phyloP scores from a whole-genome alignment of 768 basidiomycete species.

The Psilocybe sp. region DNA sequence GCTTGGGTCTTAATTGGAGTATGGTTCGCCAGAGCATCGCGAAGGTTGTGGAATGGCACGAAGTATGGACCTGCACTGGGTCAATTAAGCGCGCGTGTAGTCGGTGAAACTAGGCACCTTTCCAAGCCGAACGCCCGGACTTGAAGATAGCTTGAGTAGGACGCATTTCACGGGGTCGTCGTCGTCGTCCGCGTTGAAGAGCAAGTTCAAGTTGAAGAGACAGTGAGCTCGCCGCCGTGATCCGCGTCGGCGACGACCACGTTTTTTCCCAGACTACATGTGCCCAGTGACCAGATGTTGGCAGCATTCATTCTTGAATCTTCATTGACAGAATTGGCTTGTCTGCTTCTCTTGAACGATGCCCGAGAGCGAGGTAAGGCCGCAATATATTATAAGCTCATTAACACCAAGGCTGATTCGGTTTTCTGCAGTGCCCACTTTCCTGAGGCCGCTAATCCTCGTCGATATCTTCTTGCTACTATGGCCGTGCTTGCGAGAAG shows the following conservation, averaged over 20 bases:
- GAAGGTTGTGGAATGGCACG: constrained; percentile 86
- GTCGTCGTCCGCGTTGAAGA: constrained; percentile 9
- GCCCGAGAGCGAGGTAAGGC: no score
- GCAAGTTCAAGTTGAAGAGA: constrained; percentile 4
- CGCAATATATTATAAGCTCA: no score
- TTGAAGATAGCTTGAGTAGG: constrained; percentile 57
- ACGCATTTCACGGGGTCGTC: constrained; percentile 42
- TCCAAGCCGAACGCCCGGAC: constrained; percentile 81
- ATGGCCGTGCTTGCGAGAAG: no score
- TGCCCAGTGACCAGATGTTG: no score
- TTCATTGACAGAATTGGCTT: no score
- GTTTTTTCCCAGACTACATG: no score
- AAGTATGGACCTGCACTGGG: constrained; percentile 80
- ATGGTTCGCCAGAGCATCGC: constrained; percentile 76
- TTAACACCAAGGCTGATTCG: no score
- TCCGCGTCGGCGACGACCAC: constrained; percentile 4
- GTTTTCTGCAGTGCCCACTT: no score
- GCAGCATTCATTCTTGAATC: no score
- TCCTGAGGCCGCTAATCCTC: no score
- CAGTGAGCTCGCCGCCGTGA: constrained; percentile 9
- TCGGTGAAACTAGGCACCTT: constrained; percentile 44
- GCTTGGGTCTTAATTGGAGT: constrained; percentile 88
- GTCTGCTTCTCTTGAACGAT: no score
- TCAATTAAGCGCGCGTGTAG: not conserved
- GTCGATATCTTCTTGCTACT: no score